Evolutionary conservation across 2,329 filamentous ascomycete genomes (phyloP).

Genomic region (Diaporthe amygdali): DNA sequence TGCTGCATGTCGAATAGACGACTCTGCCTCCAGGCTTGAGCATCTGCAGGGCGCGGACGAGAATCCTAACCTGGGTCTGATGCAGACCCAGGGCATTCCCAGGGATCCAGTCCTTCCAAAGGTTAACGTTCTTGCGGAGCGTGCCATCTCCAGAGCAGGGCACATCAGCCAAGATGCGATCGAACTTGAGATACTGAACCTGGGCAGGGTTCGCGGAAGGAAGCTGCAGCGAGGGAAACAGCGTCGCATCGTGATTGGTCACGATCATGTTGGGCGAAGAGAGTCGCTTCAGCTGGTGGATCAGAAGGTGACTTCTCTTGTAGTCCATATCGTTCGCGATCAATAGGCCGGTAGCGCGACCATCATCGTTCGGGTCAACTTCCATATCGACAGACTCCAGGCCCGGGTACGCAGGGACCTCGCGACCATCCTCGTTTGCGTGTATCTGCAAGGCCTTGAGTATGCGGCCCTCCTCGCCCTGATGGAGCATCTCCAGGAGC

Average conservation of each 20-base stretch:
- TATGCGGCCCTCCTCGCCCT: conserved; percentile 88
- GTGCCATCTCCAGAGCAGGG: conserved; percentile 97
- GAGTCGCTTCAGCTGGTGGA: conserved; percentile 96
- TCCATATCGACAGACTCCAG: conserved; percentile 58
- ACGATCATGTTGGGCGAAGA: conserved; percentile 97
- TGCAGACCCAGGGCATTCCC: conserved; percentile 88
- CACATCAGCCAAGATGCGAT: conserved; percentile 94
- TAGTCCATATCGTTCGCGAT: conserved; percentile 98
- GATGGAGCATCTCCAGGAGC: conserved; percentile 91
- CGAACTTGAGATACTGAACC: conserved; percentile 86
- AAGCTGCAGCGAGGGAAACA: conserved; percentile 93
- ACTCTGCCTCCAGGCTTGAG: conserved; percentile 93
- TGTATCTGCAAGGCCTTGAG: conserved; percentile 70
- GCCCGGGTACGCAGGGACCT: conserved; percentile 52
- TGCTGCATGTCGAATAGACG: conserved; percentile 97
- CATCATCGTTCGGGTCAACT: conserved; percentile 73
- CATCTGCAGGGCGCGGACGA: conserved; percentile 92
- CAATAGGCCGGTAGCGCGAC: conserved; percentile 86
- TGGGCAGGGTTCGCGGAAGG: conserved; percentile 60
- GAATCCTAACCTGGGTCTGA: conserved; percentile 84
- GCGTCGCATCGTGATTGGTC: conserved; percentile 95
- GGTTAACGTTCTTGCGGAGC: conserved; percentile 85
- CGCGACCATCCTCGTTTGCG: conserved; percentile 64
- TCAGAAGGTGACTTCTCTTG: conserved; percentile 94
- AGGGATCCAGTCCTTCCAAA: conserved; percentile 96